phyloP scores from a whole-genome alignment of 2,329 filamentous ascomycete species.

The Microthyrium microscopicum region DNA sequence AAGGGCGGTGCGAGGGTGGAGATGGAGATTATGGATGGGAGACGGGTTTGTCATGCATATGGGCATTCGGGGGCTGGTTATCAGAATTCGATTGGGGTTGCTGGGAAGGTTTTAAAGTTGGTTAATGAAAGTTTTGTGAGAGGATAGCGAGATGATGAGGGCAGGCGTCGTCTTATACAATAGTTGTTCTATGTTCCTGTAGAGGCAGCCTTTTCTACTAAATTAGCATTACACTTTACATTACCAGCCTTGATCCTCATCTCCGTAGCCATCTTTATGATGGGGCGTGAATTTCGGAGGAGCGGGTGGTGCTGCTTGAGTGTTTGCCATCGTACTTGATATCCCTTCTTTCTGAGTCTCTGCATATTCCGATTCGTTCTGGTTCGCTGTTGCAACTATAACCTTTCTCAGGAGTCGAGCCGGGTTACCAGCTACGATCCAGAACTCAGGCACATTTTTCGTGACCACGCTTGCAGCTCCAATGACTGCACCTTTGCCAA shows the following conservation, averaged over 20 bases:
- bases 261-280: conserved; percentile 5
- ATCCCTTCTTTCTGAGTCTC: conserved; percentile 2
- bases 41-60: conserved; percentile 28
- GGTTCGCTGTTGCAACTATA: too few species aligned
- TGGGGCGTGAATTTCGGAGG: conserved; percentile 4
- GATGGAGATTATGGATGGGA: conserved; percentile 16
- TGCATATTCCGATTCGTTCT: conserved; percentile 5
- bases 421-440: conserved; percentile 50
- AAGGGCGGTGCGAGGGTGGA: conserved; percentile 27
- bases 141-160: too few species aligned
- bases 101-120: conserved; percentile 10
- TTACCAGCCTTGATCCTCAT: conserved; percentile 5
- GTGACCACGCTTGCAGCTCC: conserved; percentile 76
- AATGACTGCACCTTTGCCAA: conserved; percentile 57
- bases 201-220: neutral
- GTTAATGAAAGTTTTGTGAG: too few species aligned
- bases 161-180: too few species aligned
- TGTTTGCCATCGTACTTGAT: too few species aligned
- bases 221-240: neutral
- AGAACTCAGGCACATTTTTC: conserved; percentile 50
- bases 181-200: neutral
- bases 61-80: conserved; percentile 29
- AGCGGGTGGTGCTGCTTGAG: too few species aligned
- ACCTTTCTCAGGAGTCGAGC: conserved; percentile 36
- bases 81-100: conserved; percentile 12